Evolutionary conservation across 2,329 filamentous ascomycete genomes (phyloP).

Genomic region (Penicillium sp.): DNA sequence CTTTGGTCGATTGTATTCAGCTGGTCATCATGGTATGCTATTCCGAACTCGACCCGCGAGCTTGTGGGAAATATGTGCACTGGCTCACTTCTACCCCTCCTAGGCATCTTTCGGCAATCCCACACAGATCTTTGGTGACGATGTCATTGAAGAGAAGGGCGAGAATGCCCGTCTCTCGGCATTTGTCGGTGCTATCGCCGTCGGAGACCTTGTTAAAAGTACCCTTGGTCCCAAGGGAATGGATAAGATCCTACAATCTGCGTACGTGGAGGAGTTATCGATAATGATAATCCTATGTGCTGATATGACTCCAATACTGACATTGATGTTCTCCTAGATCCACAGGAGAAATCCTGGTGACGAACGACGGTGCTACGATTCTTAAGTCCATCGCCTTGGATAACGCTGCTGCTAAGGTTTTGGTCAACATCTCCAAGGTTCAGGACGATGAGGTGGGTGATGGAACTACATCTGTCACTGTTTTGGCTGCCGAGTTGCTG

Average conservation of each 20-base stretch:
- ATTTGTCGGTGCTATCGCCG: constrained; percentile 96
- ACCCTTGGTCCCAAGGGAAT: constrained; percentile 97
- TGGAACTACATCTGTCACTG: constrained; percentile 95
- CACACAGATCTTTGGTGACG: constrained; percentile 96
- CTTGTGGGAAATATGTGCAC: background rate
- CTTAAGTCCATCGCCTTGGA: constrained; percentile 97
- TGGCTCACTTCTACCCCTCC: constrained; percentile 6
- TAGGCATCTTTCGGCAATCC: constrained; percentile 61
- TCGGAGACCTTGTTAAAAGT: constrained; percentile 95
- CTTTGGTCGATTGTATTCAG: constrained; percentile 19
- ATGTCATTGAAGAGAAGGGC: constrained; percentile 95
- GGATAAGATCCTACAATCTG: constrained; percentile 97
- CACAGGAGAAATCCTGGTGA: constrained; percentile 96
- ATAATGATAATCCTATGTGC: constrained; percentile 8
- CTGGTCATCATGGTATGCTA: constrained; percentile 32
- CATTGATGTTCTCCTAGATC: constrained; percentile 56
- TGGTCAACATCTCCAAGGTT: constrained; percentile 99
- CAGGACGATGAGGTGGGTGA: constrained; percentile 99
- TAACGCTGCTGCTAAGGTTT: constrained; percentile 95
- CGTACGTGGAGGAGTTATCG: constrained; percentile 56
- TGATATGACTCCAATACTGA: constrained; percentile 18
- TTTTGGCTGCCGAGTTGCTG: constrained; percentile 89
- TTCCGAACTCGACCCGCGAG: background rate
- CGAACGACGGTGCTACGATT: constrained; percentile 97
- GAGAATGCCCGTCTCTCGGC: constrained; percentile 98